Conservation (phyloP, 2,329 filamentous ascomycete species). For the Ceratocystis cubensis region DNA sequence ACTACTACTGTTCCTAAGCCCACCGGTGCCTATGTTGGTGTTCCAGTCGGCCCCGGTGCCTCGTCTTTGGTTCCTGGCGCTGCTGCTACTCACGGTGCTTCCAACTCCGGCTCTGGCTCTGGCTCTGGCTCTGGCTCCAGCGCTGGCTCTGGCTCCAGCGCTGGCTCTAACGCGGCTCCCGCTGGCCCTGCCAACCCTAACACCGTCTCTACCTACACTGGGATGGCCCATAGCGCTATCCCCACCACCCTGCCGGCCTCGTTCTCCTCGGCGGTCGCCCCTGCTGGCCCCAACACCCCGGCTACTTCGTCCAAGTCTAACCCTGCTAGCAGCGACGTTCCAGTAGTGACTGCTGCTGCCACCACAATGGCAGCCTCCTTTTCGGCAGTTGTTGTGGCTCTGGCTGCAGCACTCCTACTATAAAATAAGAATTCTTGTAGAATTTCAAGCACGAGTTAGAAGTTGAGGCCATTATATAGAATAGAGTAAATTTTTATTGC, state of each 20-base stretch:
- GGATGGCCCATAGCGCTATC: neutral
- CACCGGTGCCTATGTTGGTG: neutral
- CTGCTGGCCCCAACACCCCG: neutral
- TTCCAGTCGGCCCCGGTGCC: neutral
- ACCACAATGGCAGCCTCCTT: neutral
- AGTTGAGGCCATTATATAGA: neutral
- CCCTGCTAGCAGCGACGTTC: neutral
- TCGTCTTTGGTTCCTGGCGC: neutral
- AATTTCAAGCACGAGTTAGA: neutral
- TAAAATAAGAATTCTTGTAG: neutral
- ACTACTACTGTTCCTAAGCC: neutral
- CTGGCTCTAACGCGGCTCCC: neutral
- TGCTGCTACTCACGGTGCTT: neutral
- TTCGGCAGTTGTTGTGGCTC: slow-evolving; percentile 4
- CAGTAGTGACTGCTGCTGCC: slow-evolving; percentile 7
- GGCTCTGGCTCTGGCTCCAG: neutral
- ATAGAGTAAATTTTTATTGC: neutral
- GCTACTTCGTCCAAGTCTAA: neutral
- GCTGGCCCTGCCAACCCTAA: neutral
- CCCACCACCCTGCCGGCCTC: neutral
- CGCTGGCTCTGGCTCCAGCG: neutral
- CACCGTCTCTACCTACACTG: neutral
- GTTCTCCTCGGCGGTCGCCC: neutral
- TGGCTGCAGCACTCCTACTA: neutral
- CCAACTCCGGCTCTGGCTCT: neutral